phyloP scores from a whole-genome alignment of 1,284 basidiomycete genomes.

The Phellopilus nigrolimitatus region DNA sequence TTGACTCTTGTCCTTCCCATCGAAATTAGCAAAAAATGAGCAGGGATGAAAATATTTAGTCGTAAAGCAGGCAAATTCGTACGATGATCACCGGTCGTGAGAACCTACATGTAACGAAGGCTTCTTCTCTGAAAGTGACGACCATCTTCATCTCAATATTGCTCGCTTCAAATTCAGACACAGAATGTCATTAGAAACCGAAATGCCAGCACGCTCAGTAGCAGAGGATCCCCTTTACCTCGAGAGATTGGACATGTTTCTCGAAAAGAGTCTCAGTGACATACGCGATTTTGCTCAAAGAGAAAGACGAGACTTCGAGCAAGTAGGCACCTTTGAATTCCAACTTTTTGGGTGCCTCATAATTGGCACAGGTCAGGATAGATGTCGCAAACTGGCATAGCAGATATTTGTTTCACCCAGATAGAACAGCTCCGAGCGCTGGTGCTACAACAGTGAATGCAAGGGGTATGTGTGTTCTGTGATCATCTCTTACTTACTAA shows the following conservation, averaged over 20 bases:
- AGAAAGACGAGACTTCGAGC: conserved; percentile 52
- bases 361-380: conserved; percentile 40
- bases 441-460: neutral
- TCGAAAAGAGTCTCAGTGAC: conserved; percentile 51
- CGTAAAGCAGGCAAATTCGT: too few relatives aligned
- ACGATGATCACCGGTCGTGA: too few relatives aligned
- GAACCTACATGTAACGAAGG: too few relatives aligned
- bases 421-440: neutral
- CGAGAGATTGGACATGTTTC: conserved; percentile 57
- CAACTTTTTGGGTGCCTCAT: neutral
- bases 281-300: conserved; percentile 53
- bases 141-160: too few relatives aligned
- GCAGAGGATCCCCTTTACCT: conserved; percentile 46
- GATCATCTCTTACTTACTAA: neutral
- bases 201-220: conserved; percentile 19
- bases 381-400: conserved; percentile 54
- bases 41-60: neutral
- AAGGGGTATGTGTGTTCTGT: neutral
- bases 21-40: conserved; percentile 2
- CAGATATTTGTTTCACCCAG: conserved; percentile 42
- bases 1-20: conserved; percentile 69
- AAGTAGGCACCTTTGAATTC: conserved; percentile 38
- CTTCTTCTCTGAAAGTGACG: too few relatives aligned
- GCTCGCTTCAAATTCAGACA: too few relatives aligned
- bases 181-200: neutral